These are phyloP conservation scores for Cyclospora cayetanensis DNA, from an alignment of 169 alveolate genomes.

Conservation along the genomic window DNA sequence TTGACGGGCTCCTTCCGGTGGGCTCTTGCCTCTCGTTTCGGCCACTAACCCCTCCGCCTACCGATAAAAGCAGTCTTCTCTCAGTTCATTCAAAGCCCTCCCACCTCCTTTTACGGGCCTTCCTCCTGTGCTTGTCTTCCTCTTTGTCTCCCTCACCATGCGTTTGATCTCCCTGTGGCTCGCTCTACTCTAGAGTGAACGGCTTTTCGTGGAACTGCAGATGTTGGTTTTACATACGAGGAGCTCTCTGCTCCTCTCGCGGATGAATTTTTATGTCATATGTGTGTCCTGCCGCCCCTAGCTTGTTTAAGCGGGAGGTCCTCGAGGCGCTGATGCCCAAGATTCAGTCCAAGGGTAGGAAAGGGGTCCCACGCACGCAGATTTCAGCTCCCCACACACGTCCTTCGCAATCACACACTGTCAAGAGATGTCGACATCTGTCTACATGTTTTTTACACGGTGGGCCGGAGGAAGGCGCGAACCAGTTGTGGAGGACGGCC, in stretches of 20 bases:
- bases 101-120: not conserved
- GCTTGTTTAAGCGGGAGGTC: constrained; percentile 37
- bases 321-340: constrained; percentile 26
- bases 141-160: not conserved
- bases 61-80: too few relatives aligned
- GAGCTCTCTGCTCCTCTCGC: not conserved
- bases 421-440: too few relatives aligned
- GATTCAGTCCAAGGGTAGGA: constrained; percentile 30
- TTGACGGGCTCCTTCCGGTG: constrained; percentile 96
- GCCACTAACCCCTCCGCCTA: not conserved
- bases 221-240: not conserved
- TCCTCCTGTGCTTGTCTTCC: not conserved
- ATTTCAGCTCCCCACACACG: too few relatives aligned
- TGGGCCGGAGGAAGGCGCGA: too few relatives aligned
- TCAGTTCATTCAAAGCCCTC: not conserved
- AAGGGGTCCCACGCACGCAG: too few relatives aligned
- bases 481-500: too few relatives aligned
- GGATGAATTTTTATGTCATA: not conserved
- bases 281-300: too few relatives aligned
- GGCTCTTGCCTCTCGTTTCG: not conserved
- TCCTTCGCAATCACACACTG: too few relatives aligned
- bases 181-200: too few relatives aligned
- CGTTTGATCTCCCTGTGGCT: not conserved
- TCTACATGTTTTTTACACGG: too few relatives aligned
- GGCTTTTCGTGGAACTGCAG: too few relatives aligned